These are phyloP conservation scores for Lyophyllum decastes DNA, from an alignment of 768 basidiomycete species.

Conservation along the genomic window DNA sequence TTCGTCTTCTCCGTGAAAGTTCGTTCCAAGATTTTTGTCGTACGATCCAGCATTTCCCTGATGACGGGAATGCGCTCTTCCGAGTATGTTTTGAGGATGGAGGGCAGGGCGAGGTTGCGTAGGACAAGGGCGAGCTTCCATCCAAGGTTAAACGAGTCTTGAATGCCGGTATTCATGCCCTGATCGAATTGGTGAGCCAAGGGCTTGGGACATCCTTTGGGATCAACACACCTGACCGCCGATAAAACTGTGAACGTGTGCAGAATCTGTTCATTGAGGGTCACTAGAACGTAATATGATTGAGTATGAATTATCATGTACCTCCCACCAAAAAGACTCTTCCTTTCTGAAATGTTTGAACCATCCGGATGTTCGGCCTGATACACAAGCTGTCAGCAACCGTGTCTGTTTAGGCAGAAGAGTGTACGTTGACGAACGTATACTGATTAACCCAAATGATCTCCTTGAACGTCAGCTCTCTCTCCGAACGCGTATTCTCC, in stretches of 20 bases:
- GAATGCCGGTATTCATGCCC: conserved; percentile 20
- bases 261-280: conserved; percentile 37
- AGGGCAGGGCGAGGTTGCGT: conserved; percentile 32
- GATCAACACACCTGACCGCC: conserved; percentile 36
- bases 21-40: conserved; percentile 28
- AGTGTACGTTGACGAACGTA: conserved; percentile 16
- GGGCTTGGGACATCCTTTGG: not conserved
- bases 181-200: not conserved
- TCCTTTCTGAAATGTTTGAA: conserved; percentile 38
- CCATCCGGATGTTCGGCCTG: conserved; percentile 52
- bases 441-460: conserved; percentile 29
- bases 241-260: conserved; percentile 45
- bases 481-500: conserved; percentile 19
- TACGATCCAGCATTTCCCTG: conserved; percentile 42
- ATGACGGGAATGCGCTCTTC: conserved; percentile 48
- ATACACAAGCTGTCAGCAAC: not conserved
- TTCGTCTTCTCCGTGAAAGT: conserved; percentile 1
- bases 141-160: conserved; percentile 38
- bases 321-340: conserved; percentile 53
- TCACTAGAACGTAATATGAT: not conserved
- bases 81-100: conserved; percentile 41
- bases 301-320: conserved; percentile 13
- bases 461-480: conserved; percentile 26
- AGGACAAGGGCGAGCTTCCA: conserved; percentile 48
- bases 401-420: no score